These are phyloP conservation scores for Cystofilobasidium capitatum DNA, from an alignment of 768 basidiomycete genomes.

Conservation along the genomic window DNA sequence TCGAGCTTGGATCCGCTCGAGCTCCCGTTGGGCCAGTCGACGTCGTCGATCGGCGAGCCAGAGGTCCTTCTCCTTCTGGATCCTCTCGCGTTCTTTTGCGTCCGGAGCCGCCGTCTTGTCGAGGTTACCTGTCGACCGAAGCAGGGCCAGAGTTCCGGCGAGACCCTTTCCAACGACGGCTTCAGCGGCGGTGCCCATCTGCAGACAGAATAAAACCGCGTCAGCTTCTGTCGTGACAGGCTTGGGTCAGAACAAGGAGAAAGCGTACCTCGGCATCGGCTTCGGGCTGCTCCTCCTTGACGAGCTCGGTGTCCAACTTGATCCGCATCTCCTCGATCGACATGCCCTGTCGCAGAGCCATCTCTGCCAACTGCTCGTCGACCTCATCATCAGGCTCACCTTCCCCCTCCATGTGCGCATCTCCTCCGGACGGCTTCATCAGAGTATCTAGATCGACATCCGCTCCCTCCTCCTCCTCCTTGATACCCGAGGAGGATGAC, in stretches of 20 bases:
- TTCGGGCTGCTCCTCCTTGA: conserved; percentile 50
- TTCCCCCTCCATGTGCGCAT: conserved; percentile 46
- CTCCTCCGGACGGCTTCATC: conserved; percentile 47
- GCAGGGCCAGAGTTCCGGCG: conserved; percentile 75
- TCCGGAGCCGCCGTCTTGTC: conserved; percentile 60
- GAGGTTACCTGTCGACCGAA: conserved; percentile 65
- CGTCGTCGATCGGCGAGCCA: conserved; percentile 83
- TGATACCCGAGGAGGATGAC: conserved; percentile 27
- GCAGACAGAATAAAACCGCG: no score
- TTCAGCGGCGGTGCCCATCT: conserved; percentile 44
- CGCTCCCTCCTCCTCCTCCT: conserved; percentile 38
- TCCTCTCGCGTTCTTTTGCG: conserved; percentile 62
- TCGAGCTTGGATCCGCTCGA: conserved; percentile 64
- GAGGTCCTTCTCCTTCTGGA: conserved; percentile 71
- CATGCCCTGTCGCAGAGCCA: conserved; percentile 39
- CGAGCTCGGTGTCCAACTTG: conserved; percentile 57
- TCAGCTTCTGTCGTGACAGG: neutral
- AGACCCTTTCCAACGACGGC: conserved; percentile 73
- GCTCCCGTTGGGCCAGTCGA: conserved; percentile 64
- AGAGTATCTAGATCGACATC: conserved; percentile 29
- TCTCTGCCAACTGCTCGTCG: conserved; percentile 51
- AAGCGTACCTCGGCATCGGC: conserved; percentile 39
- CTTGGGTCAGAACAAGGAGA: no score
- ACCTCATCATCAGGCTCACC: conserved; percentile 70
- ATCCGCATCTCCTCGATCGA: conserved; percentile 41